Base-by-base conservation (phyloP, 805 yeast genomes). In the Ogataea dorogensis region DNA sequence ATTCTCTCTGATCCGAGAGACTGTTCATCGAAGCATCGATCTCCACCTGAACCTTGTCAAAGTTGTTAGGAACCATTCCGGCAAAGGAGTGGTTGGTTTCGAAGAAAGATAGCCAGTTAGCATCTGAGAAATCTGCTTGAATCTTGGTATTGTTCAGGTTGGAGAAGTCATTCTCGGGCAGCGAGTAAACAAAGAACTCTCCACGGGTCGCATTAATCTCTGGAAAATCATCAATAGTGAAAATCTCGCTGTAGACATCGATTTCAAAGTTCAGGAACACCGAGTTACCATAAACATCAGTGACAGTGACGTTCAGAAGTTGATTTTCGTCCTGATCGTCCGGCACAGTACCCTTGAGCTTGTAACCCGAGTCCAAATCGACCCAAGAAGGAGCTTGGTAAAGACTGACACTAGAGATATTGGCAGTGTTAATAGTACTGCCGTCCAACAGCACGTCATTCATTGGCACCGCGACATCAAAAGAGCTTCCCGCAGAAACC, bases 141-240 rank as follows among this genome's bases (percentile, higher is more conserved):
- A 84, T 59, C 15, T 64, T 58, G 2, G 88, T 77, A 12, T 63
- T 54, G 32, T 68, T 59, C 49, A 58, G 63, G 47, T 79, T 73
- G 2, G 83, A 73, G 54, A 85, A 80, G 47, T 70, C 72, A 4
- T 80, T 65, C 15, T 73, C 62, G 33, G 73, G 51, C 40, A 85
- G 64, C 42, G 70, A 64, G 53, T 79, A 79, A 49, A 68, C 62
- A 51, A 85, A 82, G 59, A 59, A 81, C 31, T 67, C 59, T 28
- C 80, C 84, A 38, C 71, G 66, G 1, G 91, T 81, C 6, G 86
- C 91, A 56, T 84, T 83, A 5, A 79, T 73, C 44, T 75, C 65
- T 8, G 78, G 69, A 36, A 83, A 61, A 1, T 67, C 51, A 28
- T 57, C 55, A 2, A 76, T 68, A 1, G 82, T 75, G 60, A 84